Evolutionary conservation across 2,329 filamentous ascomycete species (phyloP).

Genomic region (Fusarium mexicanum): DNA sequence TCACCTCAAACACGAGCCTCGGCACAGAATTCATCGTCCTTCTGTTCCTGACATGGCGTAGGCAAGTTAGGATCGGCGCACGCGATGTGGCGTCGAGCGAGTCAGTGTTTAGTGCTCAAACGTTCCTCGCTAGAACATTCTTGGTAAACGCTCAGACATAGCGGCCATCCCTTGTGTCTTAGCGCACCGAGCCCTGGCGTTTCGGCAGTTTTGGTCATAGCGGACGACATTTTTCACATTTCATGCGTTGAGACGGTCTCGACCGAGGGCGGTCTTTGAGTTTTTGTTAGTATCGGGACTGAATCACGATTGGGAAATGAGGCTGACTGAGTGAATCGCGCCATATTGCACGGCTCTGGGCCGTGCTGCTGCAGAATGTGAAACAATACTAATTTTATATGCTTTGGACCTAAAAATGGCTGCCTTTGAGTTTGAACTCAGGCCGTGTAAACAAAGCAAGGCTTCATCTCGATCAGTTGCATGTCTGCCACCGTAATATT

Average conservation of each 20-base stretch:
- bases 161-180: background rate
- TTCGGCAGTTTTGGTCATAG: background rate
- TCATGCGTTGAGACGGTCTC: background rate
- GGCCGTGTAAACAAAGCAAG: background rate
- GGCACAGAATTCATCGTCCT: background rate
- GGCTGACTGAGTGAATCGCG: background rate
- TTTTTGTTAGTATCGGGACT: background rate
- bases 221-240: background rate
- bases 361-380: background rate
- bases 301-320: background rate
- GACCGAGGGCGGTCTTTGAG: background rate
- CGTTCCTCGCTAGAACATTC: background rate
- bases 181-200: background rate
- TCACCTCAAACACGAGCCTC: background rate
- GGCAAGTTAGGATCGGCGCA: background rate
- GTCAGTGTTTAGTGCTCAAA: conserved; percentile 7
- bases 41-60: background rate
- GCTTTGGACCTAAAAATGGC: background rate
- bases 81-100: background rate
- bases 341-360: background rate
- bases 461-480: background rate
- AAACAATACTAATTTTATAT: background rate
- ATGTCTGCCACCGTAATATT: background rate
- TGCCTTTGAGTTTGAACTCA: background rate
- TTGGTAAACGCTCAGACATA: background rate